These are phyloP conservation scores for Smallanthus sonchifolius DNA, from an alignment of 129 eudicot genomes.

Conservation along the genomic window DNA sequence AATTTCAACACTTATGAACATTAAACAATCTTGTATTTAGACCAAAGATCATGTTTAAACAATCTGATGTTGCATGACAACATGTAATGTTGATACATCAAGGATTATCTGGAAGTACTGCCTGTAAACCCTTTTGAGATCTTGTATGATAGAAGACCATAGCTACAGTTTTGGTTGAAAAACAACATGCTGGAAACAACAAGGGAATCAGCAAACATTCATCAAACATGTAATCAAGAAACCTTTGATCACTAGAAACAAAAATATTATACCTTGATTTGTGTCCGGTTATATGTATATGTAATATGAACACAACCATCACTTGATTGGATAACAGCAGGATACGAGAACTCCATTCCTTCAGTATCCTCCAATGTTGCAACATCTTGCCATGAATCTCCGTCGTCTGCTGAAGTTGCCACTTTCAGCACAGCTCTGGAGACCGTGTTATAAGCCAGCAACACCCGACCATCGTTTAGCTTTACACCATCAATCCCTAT, in stretches of 20 bases:
- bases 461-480: constrained; percentile 60
- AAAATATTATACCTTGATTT: constrained; percentile 55
- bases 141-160: neutral
- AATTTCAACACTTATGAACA: too few species aligned
- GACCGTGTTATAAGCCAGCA: constrained; percentile 71
- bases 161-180: constrained; percentile 33
- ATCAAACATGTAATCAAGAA: neutral
- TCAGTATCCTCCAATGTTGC: constrained; percentile 50
- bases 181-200: constrained; percentile 50
- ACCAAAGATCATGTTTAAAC: too few species aligned
- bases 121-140: neutral
- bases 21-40: neutral
- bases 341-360: constrained; percentile 91
- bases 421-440: constrained; percentile 71
- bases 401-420: constrained; percentile 61
- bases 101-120: neutral
- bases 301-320: constrained; percentile 76
- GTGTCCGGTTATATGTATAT: constrained; percentile 77
- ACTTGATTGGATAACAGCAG: constrained; percentile 70
- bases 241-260: neutral
- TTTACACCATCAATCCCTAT: constrained; percentile 83
- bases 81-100: neutral
- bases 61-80: neutral
- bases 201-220: neutral
- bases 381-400: constrained; percentile 70